Evolutionary conservation across 495 filamentous ascomycete genomes (phyloP), one percentile per base, ranked within the genome.

Genomic region (Aspergillus funiculosus): DNA sequence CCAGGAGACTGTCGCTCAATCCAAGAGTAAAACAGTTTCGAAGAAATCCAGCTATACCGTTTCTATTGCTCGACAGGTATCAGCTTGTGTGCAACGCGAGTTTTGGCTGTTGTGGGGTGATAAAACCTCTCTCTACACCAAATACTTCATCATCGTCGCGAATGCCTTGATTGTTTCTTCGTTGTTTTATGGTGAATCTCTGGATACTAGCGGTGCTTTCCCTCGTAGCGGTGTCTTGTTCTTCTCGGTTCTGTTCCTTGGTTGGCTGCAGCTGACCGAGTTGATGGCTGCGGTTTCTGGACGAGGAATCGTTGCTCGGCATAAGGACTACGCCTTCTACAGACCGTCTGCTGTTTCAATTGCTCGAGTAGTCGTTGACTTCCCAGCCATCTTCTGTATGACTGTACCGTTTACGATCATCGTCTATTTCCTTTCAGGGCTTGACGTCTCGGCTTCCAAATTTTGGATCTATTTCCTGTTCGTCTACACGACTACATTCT

Each of bases 291-390:
- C 86, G 34, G 76, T 85, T 6, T 67, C 71, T 34, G 82, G 82
- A 3, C 68, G 83, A 45, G 65, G 60, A 7, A 79, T 87, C n/a
- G 73, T 86, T 14, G 69, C 74, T 9, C 68, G 80, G 18, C 82
- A 87, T 54, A 76, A 78, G 34, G 78, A 82, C 27, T 89, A 85
- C 49, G 84, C 83, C n/a, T 87, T 89, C 63, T 86, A 87, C 58
- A 76, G 82, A 27, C 85, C 85, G 1, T 85, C 82, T 35, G 85
- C 85, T 30, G 80, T 87, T 35, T 66, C 68, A 1, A 75, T 89
- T 35, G 83, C 81, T 9, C 75, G 82, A 36, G 77, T 87, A 8
- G 60, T 88, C 7, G 68, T 78, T 14, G 85, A 89, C 54, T 72
- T 89, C 41, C 85, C 85, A 0, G 59, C 85, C 2, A 61, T 87